A percentile compares a stretch with the other conserved stretches of the same genome.
These are phyloP conservation scores for Phytophthora rubi DNA, from an alignment of 352 stramenopile species.

Conservation along the genomic window DNA sequence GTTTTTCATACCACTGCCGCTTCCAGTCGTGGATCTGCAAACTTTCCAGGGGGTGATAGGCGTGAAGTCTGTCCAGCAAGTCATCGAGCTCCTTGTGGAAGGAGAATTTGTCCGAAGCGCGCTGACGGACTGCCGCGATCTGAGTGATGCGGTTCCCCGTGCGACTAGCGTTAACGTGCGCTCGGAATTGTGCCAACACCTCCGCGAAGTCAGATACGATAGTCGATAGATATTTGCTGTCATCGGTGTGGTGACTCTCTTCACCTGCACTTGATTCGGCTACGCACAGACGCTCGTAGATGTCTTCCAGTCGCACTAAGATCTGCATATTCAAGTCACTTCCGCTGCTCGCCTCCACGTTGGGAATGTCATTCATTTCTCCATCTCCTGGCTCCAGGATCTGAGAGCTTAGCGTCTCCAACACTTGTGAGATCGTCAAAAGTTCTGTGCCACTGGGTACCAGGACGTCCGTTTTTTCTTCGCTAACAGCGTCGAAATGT, in stretches of 20 bases:
- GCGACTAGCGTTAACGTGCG: constrained; percentile 17
- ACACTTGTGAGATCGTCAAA: constrained; percentile 14
- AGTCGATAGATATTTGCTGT: neutral
- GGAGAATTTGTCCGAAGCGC: constrained; percentile 33
- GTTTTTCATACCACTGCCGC: constrained; percentile 32
- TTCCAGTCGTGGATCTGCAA: constrained; percentile 36
- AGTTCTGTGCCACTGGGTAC: neutral
- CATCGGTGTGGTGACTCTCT: neutral
- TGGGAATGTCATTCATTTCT: neutral
- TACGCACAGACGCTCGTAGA: constrained; percentile 19
- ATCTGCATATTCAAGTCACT: constrained; percentile 33
- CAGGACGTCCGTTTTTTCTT: constrained; percentile 7
- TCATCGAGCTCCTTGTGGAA: constrained; percentile 47
- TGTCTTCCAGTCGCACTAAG: constrained; percentile 32
- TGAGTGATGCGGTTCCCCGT: constrained; percentile 26
- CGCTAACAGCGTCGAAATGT: neutral
- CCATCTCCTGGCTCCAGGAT: neutral
- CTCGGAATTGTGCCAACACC: constrained; percentile 25
- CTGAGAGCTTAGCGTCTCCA: constrained; percentile 15
- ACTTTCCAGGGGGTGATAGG: constrained; percentile 7
- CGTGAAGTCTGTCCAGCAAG: constrained; percentile 18
- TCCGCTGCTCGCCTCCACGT: constrained; percentile 6
- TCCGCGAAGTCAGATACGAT: constrained; percentile 14
- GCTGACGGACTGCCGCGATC: constrained; percentile 28
- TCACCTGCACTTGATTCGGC: constrained; percentile 2